Evolutionary conservation across 2,329 filamentous ascomycete species (phyloP).

Genomic region (Cladosporium sp.): DNA sequence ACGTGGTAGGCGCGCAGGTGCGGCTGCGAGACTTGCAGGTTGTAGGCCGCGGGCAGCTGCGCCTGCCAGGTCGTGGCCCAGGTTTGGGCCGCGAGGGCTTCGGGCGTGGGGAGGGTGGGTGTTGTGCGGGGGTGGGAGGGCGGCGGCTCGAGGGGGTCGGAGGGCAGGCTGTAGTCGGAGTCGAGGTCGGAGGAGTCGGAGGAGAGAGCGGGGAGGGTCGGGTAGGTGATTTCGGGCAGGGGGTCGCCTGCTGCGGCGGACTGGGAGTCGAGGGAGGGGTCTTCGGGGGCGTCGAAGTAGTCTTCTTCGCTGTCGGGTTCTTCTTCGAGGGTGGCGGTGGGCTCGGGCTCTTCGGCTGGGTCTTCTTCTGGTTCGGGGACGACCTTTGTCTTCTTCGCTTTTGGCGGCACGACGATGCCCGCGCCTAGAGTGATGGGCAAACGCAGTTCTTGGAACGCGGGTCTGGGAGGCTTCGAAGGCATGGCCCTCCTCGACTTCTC

Average conservation of each 20-base stretch:
- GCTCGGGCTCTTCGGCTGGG: slow-evolving; percentile 15
- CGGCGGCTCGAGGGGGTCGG: not conserved
- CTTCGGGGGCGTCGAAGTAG: slow-evolving; percentile 27
- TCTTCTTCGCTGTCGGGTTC: slow-evolving; percentile 12
- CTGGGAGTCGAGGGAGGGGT: slow-evolving; percentile 7
- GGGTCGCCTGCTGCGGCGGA: slow-evolving; percentile 9
- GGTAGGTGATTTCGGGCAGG: slow-evolving; percentile 10
- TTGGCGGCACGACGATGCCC: slow-evolving; percentile 23
- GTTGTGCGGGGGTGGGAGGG: not conserved
- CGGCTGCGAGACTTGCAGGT: slow-evolving; percentile 1
- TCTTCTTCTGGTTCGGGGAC: slow-evolving; percentile 13
- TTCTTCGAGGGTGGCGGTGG: slow-evolving; percentile 17
- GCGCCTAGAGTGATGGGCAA: slow-evolving; percentile 55
- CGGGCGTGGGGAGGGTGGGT: not conserved
- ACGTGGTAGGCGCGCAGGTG: slow-evolving; percentile 52
- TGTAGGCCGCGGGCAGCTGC: slow-evolving; percentile 8
- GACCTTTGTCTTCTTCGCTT: slow-evolving; percentile 11
- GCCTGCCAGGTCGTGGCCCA: slow-evolving; percentile 15
- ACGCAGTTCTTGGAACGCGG: slow-evolving; percentile 61
- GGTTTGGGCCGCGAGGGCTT: slow-evolving; percentile 14
- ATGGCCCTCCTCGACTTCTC: slow-evolving; percentile 62
- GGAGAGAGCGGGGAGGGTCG: slow-evolving; percentile 7
- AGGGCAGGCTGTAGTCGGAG: not conserved
- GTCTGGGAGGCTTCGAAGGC: slow-evolving; percentile 63
- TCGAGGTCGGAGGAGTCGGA: not conserved